Evolutionary conservation across 805 yeast genomes (phyloP), one percentile per base, ranked within the genome.

Genomic region (Candida chauliodis): DNA sequence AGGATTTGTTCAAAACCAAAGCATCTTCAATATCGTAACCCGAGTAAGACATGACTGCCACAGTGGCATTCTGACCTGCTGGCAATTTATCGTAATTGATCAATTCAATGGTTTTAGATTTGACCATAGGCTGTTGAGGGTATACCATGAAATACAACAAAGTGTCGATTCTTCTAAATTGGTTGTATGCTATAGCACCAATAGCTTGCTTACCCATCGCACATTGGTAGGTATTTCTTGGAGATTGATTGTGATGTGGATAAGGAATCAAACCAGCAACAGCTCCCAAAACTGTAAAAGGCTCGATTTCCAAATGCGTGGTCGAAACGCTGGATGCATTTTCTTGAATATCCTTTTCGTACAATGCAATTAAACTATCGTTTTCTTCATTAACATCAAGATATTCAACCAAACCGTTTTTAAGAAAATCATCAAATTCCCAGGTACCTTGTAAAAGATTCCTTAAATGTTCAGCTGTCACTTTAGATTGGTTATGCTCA

Each of bases 11-110:
- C 51, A 93, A 67, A 15, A 93, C 97, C 56, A 93, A 73, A 5
- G 99, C 99, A 80, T 93, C 99, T 67, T 93, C 98, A 59, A 93
- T 93, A 85, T 93, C 99, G 59, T 93, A 93, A 47, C 99, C 99
- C 0, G 98, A 91, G 56, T 93, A 93, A 6, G 96, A 88, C 99
- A 93, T 93, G 26, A 93, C 99, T 2, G 99, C 99, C 41, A 93
- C 99, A 1, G 95, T 86, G 8, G 99, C 99, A 60, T 93, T 93
- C 64, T 93, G 99, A 6, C 99, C 99, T 4, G 99, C 99, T 3
- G 99, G 99, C 29, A 93, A 71, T 58, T 93, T 90, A 63, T 93
- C 99, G 59, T 93, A 93, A 45, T 91, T 85, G 47, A 93, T 91
- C 45, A 93, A 71, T 65, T 93, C 99, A 49, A 93, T 93, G 0